Evolutionary conservation across 2,329 filamentous ascomycete genomes (phyloP).

Genomic region (Hypoxylon sp.): DNA sequence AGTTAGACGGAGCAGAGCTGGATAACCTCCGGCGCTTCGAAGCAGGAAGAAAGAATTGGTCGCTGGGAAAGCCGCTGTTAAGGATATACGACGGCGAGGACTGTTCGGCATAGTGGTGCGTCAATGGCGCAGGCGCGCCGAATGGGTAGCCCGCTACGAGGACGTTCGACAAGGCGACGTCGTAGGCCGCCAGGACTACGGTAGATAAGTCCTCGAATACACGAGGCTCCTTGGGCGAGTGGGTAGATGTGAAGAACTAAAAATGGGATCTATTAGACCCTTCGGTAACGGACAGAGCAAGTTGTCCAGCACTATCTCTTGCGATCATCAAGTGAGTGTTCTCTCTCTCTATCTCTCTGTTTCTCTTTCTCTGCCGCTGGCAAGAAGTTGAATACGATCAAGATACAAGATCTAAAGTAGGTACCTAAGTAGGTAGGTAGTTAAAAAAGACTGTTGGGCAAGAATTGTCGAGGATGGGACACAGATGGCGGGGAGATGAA

Average conservation of each 20-base stretch:
- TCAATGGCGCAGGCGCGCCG: slow-evolving; percentile 54
- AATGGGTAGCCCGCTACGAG: slow-evolving; percentile 56
- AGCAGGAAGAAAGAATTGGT: slow-evolving; percentile 48
- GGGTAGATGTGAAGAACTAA: slow-evolving; percentile 17
- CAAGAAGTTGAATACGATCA: slow-evolving; percentile 25
- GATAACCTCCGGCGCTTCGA: slow-evolving; percentile 52
- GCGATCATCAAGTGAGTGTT: slow-evolving; percentile 12
- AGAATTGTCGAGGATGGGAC: slow-evolving; percentile 43
- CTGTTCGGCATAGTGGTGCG: slow-evolving; percentile 52
- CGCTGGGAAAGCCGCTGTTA: slow-evolving; percentile 48
- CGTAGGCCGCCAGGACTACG: slow-evolving; percentile 57
- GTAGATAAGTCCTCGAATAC: slow-evolving; percentile 47
- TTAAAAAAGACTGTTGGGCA: slow-evolving; percentile 32
- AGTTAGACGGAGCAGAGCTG: slow-evolving; percentile 26
- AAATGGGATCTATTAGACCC: slow-evolving; percentile 24
- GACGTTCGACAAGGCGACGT: slow-evolving; percentile 51
- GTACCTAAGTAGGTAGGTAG: slow-evolving; percentile 8
- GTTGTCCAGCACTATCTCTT: slow-evolving; percentile 22
- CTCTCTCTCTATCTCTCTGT: not conserved
- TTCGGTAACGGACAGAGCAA: slow-evolving; percentile 28
- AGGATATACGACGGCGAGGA: slow-evolving; percentile 53
- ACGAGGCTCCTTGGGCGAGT: slow-evolving; percentile 30
- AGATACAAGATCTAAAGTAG: slow-evolving; percentile 8
- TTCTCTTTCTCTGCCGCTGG: slow-evolving; percentile 5
- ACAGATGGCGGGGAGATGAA: slow-evolving; percentile 40